Conservation (phyloP, 257 asterid genomes). For the Verbena officinalis region DNA sequence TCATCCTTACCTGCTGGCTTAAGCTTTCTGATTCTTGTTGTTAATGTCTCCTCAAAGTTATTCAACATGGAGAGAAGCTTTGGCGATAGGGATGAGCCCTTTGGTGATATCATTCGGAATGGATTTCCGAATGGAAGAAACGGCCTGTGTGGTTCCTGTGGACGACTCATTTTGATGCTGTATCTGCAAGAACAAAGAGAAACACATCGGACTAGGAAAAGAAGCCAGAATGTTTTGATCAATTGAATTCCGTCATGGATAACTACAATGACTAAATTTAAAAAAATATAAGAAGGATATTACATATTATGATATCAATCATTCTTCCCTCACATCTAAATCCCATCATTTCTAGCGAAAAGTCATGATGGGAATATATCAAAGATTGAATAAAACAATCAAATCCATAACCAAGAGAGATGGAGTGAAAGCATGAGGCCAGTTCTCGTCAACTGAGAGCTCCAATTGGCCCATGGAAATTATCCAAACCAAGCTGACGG, state of each 20-base stretch:
- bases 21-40: conserved; percentile 61
- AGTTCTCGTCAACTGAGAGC: too few relatives aligned
- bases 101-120: conserved; percentile 62
- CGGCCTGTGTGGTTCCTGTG: conserved; percentile 68
- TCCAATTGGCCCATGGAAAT: too few relatives aligned
- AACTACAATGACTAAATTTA: too few relatives aligned
- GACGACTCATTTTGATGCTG: conserved; percentile 56
- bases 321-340: conserved; percentile 4
- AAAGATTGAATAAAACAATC: background rate
- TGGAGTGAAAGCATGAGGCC: too few relatives aligned
- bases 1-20: conserved; percentile 63
- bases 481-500: too few relatives aligned
- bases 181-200: conserved; percentile 42
- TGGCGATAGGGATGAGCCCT: conserved; percentile 66
- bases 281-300: background rate
- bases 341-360: background rate
- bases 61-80: conserved; percentile 62
- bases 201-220: background rate
- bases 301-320: background rate
- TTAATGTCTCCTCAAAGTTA: conserved; percentile 64
- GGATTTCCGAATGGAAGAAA: conserved; percentile 82
- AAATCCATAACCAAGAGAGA: conserved; percentile 8
- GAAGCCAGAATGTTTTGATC: background rate
- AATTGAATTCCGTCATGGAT: too few relatives aligned
- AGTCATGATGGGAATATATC: background rate